Percentiles rank a stretch among this genome's conserved stretches.
These are phyloP conservation scores for Apiospora marii DNA, from an alignment of 2,329 filamentous ascomycete species.

Conservation along the genomic window DNA sequence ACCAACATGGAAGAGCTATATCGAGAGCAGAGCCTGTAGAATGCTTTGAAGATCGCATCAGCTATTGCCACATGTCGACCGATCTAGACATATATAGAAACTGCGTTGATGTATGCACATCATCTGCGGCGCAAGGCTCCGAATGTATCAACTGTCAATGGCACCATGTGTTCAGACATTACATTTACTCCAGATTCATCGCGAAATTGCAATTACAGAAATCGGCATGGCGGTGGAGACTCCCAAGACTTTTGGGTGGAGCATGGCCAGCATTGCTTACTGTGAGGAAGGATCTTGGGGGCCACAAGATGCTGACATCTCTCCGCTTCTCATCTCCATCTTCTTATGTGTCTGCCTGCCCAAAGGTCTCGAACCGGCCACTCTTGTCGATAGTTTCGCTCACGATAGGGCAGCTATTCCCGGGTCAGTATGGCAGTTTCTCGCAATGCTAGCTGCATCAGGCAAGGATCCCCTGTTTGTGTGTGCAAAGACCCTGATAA, in stretches of 20 bases:
- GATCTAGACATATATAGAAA: neutral
- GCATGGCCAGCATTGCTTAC: constrained; percentile 1
- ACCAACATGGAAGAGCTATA: neutral
- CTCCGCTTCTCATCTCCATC: constrained; percentile 9
- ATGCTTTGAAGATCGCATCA: neutral
- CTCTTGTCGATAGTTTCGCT: neutral
- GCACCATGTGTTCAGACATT: neutral
- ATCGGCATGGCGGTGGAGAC: neutral
- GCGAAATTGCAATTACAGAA: neutral
- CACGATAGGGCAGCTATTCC: neutral
- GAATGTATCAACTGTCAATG: neutral
- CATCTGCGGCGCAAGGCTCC: constrained; percentile 1
- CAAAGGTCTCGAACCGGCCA: neutral
- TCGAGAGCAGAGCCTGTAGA: neutral
- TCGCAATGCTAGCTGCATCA: neutral
- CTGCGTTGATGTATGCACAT: neutral
- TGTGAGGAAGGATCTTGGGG: neutral
- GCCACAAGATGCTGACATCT: constrained; percentile 12
- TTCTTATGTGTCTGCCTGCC: neutral
- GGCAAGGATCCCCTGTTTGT: neutral
- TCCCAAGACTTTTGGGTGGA: neutral
- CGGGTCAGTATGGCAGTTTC: neutral
- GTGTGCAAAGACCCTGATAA: neutral
- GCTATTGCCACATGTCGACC: neutral
- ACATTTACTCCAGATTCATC: neutral